Evolutionary conservation across 2,329 filamentous ascomycete genomes (phyloP).

Genomic region (Fusarium sp.): DNA sequence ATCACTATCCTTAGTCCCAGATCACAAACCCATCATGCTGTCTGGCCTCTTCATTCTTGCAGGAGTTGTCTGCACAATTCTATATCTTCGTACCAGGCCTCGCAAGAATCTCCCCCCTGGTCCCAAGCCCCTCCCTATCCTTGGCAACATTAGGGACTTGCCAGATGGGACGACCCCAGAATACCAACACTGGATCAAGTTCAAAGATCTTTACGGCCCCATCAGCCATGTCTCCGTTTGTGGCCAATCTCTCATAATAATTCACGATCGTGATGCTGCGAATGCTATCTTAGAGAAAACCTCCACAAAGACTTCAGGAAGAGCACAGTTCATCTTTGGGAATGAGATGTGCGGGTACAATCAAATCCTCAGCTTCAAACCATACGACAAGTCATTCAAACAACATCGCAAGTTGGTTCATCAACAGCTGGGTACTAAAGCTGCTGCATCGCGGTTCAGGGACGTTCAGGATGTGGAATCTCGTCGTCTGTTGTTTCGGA

Average conservation of each 20-base stretch:
- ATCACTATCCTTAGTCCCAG: not conserved
- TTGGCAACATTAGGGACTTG: conserved; percentile 64
- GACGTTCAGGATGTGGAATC: not conserved
- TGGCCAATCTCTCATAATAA: conserved; percentile 55
- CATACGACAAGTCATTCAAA: not conserved
- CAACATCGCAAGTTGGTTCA: conserved; percentile 6
- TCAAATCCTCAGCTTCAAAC: not conserved
- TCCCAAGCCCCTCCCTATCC: conserved; percentile 59
- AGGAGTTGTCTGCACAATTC: not conserved
- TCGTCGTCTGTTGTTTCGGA: not conserved
- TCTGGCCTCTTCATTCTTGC: rapidly evolving
- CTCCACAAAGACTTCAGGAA: conserved; percentile 48
- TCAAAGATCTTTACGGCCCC: conserved; percentile 54
- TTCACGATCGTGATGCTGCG: not conserved
- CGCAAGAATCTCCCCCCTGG: conserved; percentile 57
- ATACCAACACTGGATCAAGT: conserved; percentile 56
- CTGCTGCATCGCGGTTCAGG: not conserved
- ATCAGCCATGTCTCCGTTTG: conserved; percentile 56
- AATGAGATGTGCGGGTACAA: conserved; percentile 23
- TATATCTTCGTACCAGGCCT: not conserved
- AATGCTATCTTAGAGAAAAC: conserved; percentile 48
- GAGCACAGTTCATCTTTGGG: conserved; percentile 36
- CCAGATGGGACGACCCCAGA: conserved; percentile 53
- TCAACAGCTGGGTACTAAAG: conserved; percentile 8
- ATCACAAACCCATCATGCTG: not conserved